Conservation (phyloP, 2,329 filamentous ascomycete species). For the Hymenotorrendiella dingleyae region DNA sequence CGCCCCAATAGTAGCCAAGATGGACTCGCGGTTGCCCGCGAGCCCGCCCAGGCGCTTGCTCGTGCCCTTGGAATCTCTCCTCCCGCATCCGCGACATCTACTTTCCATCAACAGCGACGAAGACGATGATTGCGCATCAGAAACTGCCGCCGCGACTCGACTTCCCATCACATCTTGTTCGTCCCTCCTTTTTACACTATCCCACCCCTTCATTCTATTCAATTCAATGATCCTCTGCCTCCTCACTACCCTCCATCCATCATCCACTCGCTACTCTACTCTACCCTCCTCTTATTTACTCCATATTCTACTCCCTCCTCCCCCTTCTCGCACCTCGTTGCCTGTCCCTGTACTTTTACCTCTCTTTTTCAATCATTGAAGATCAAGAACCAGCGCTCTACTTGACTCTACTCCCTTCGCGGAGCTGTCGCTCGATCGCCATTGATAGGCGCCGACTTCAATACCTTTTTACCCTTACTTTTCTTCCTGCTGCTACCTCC, state of each 20-base stretch:
- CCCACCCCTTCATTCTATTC: constrained; percentile 28
- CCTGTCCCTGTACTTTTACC: constrained; percentile 12
- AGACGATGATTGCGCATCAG: constrained; percentile 13
- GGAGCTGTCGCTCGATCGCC: constrained; percentile 14
- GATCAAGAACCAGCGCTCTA: constrained; percentile 3
- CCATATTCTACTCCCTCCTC: constrained; percentile 1
- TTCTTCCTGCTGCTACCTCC: constrained; percentile 12
- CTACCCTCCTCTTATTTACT: constrained; percentile 9
- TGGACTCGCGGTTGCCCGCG: too few relatives aligned
- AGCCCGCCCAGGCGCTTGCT: too few relatives aligned
- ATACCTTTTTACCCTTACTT: constrained; percentile 17
- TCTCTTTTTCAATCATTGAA: constrained; percentile 14
- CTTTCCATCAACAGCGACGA: too few relatives aligned
- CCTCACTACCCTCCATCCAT: constrained; percentile 22
- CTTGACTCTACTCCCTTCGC: neutral
- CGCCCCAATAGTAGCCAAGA: too few relatives aligned
- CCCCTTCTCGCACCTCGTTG: constrained; percentile 5
- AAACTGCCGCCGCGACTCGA: constrained; percentile 3
- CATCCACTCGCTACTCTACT: constrained; percentile 13
- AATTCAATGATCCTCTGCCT: too few relatives aligned
- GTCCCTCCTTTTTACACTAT: constrained; percentile 24
- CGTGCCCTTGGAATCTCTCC: too few relatives aligned
- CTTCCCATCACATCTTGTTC: constrained; percentile 26
- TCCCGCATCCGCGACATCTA: too few relatives aligned
- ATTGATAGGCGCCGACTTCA: constrained; percentile 19